A percentile compares a stretch with the other conserved stretches of the same genome.
Conservation (phyloP, 2,329 filamentous ascomycete genomes). For the Aspergillus viridinutans region DNA sequence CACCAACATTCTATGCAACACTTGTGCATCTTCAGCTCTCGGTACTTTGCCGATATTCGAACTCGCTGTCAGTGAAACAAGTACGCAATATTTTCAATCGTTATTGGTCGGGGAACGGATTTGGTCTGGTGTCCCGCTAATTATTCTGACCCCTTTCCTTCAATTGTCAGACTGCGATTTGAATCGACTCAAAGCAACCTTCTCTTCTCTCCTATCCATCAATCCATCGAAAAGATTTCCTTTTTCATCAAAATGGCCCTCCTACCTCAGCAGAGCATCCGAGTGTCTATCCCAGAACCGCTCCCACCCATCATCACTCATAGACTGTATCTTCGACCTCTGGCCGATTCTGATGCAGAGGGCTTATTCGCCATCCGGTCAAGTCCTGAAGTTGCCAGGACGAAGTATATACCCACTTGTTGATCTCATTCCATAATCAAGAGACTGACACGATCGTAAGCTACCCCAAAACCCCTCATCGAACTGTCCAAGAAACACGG, state of each 20-base stretch:
- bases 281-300: not conserved
- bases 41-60: too few relatives aligned
- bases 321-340: constrained; percentile 19
- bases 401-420: constrained; percentile 13
- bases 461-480: constrained; percentile 18
- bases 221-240: not conserved
- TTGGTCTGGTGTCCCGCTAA: not conserved
- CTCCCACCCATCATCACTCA: constrained; percentile 14
- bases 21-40: too few relatives aligned
- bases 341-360: constrained; percentile 14
- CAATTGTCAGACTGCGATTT: not conserved
- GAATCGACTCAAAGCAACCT: not conserved
- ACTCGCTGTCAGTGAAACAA: not conserved
- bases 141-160: too few relatives aligned
- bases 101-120: not conserved
- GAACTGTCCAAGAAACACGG: constrained; percentile 19
- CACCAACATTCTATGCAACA: not conserved
- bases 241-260: not conserved
- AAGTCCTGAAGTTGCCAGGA: constrained; percentile 20
- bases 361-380: constrained; percentile 22
- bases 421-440: not conserved
- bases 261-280: not conserved
- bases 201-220: not conserved
- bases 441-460: constrained; percentile 7
- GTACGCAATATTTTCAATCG: too few relatives aligned